Conservation (phyloP, 345 rosid species). For the Hypericum androsaemum region DNA sequence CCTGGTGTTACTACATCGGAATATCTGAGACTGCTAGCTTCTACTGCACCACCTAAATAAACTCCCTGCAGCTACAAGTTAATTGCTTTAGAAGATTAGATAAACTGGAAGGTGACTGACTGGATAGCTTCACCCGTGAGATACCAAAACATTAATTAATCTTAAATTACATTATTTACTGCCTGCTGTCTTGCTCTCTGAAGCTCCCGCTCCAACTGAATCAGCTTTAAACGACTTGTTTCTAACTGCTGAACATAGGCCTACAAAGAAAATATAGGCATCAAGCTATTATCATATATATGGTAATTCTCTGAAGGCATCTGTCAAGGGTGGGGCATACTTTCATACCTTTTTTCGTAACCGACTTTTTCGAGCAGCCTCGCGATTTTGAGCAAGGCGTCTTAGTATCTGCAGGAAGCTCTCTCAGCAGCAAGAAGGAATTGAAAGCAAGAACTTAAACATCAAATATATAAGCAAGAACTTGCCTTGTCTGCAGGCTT, state of each 20-base stretch:
- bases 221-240: constrained; percentile 72
- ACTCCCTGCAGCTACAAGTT: constrained; percentile 40
- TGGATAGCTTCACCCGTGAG: background rate
- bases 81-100: background rate
- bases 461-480: background rate
- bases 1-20: constrained; percentile 55
- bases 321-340: constrained; percentile 3
- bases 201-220: constrained; percentile 84
- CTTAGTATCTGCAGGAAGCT: constrained; percentile 49
- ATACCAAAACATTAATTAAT: background rate
- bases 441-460: background rate
- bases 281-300: constrained; percentile 7
- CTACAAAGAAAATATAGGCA: constrained; percentile 28
- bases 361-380: constrained; percentile 98
- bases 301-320: background rate
- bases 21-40: constrained; percentile 41
- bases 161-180: constrained; percentile 7
- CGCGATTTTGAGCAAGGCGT: constrained; percentile 92
- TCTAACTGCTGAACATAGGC: constrained; percentile 97
- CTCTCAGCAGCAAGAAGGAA: background rate
- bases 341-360: constrained; percentile 72
- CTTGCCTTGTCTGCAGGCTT: constrained; percentile 66
- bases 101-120: too few relatives aligned
- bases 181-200: constrained; percentile 77
- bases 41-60: constrained; percentile 43